Evolutionary conservation across 1,284 basidiomycete genomes (phyloP).

Genomic region (Rhizoctonia solani): DNA sequence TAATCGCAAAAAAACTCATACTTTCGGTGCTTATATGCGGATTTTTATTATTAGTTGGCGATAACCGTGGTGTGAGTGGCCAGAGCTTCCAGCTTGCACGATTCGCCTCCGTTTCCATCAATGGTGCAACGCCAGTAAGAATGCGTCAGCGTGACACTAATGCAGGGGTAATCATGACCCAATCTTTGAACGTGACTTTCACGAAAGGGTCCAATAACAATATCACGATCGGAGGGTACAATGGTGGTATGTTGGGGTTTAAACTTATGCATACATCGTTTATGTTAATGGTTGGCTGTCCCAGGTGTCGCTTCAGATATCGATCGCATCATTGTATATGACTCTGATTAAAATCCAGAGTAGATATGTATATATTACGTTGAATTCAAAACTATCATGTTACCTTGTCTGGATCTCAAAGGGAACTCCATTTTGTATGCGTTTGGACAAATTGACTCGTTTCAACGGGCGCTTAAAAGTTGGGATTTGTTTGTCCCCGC

Average conservation of each 20-base stretch:
- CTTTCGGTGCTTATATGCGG: too few species aligned
- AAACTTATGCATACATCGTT: background rate
- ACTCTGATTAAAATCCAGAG: background rate
- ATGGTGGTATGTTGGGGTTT: constrained; percentile 7
- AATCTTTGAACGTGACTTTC: constrained; percentile 13
- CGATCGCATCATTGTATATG: constrained; percentile 27
- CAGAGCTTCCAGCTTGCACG: constrained; percentile 19
- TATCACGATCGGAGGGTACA: constrained; percentile 10
- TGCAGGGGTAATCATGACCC: constrained; percentile 15
- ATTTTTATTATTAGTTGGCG: constrained; percentile 12
- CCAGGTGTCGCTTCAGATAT: constrained; percentile 21
- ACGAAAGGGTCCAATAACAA: constrained; percentile 12
- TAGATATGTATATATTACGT: background rate
- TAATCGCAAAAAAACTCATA: background rate
- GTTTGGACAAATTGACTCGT: too few species aligned
- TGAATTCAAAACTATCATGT: background rate
- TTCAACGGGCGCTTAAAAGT: constrained; percentile 8
- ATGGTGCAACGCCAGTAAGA: constrained; percentile 1
- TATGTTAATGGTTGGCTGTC: background rate
- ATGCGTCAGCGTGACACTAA: constrained; percentile 21
- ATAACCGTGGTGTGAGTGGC: constrained; percentile 27
- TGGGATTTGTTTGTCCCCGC: constrained; percentile 32
- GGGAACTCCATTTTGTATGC: too few species aligned
- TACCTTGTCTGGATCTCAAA: too few species aligned
- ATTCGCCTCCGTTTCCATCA: constrained; percentile 21